Conservation (phyloP, 257 asterid genomes). For the Solanum raphanifolium region DNA sequence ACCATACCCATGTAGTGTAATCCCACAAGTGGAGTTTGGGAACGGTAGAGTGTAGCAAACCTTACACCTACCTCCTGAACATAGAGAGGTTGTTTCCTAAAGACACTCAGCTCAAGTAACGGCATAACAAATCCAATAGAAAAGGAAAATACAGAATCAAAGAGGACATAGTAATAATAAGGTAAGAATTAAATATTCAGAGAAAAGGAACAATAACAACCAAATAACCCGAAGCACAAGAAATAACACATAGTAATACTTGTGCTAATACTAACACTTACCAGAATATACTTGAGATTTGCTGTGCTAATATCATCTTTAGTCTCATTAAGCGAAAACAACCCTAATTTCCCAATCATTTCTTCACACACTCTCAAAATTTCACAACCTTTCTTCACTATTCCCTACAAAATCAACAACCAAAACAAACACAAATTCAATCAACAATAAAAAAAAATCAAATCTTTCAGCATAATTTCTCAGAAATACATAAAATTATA, state of each 20-base stretch:
- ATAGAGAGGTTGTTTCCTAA: neutral
- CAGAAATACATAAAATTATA: conserved; percentile 1
- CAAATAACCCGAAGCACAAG: neutral
- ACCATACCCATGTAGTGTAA: neutral
- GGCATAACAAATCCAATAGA: neutral
- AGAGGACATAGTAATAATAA: neutral
- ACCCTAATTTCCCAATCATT: conserved; percentile 71
- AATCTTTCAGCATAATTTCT: neutral
- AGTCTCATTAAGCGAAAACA: conserved; percentile 78
- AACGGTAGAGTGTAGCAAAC: neutral
- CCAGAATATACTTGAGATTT: conserved; percentile 80
- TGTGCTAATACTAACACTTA: conserved; percentile 13
- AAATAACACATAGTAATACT: neutral
- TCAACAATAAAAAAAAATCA: neutral
- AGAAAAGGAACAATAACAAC: too few species aligned
- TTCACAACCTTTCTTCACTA: conserved; percentile 61
- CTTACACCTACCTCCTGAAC: neutral
- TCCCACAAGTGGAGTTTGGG: neutral
- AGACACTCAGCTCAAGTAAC: neutral
- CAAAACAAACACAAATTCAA: neutral
- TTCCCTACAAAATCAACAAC: conserved; percentile 35
- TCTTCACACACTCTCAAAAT: conserved; percentile 67
- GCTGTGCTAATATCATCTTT: conserved; percentile 86
- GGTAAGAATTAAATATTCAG: neutral
- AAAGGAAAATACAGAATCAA: neutral